These are phyloP conservation scores for Monosporascus sp. DNA, from an alignment of 2,329 filamentous ascomycete genomes.

Conservation along the genomic window DNA sequence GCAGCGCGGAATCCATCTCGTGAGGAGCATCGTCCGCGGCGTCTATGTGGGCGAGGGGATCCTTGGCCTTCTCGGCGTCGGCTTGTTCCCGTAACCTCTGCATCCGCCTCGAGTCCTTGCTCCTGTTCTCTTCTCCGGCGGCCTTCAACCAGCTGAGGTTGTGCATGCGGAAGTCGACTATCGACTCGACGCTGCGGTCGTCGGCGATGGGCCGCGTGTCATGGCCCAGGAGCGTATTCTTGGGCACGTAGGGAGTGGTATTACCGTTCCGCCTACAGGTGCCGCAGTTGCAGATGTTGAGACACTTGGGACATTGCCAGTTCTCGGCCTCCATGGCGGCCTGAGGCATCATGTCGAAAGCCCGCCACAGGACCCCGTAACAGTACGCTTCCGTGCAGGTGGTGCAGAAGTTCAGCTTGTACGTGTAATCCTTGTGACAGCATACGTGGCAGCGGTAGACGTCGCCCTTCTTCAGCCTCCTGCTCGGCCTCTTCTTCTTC, in stretches of 20 bases:
- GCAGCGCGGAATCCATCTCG: slow-evolving; percentile 24
- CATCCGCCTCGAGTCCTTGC: slow-evolving; percentile 53
- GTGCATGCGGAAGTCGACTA: slow-evolving; percentile 86
- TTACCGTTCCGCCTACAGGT: slow-evolving; percentile 62
- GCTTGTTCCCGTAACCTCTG: slow-evolving; percentile 51
- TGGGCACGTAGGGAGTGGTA: slow-evolving; percentile 79
- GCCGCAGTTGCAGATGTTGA: slow-evolving; percentile 81
- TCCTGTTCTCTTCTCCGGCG: slow-evolving; percentile 52
- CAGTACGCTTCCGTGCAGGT: slow-evolving; percentile 77
- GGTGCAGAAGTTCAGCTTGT: slow-evolving; percentile 79
- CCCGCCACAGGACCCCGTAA: slow-evolving; percentile 87
- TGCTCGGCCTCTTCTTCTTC: slow-evolving; percentile 58
- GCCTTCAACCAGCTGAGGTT: slow-evolving; percentile 79
- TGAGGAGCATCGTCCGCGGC: slow-evolving; percentile 21
- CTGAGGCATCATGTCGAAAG: slow-evolving; percentile 86
- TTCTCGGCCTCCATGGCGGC: slow-evolving; percentile 71
- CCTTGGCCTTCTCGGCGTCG: slow-evolving; percentile 52
- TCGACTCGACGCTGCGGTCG: slow-evolving; percentile 79
- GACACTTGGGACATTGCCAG: slow-evolving; percentile 88
- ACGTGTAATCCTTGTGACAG: slow-evolving; percentile 70
- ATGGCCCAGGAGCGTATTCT: slow-evolving; percentile 81
- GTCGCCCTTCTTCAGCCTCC: slow-evolving; percentile 50
- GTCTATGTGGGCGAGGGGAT: slow-evolving; percentile 25
- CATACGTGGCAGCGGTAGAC: slow-evolving; percentile 75
- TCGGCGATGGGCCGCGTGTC: slow-evolving; percentile 89